Conservation (phyloP, 345 rosid species). For the Gossypium bickii region DNA sequence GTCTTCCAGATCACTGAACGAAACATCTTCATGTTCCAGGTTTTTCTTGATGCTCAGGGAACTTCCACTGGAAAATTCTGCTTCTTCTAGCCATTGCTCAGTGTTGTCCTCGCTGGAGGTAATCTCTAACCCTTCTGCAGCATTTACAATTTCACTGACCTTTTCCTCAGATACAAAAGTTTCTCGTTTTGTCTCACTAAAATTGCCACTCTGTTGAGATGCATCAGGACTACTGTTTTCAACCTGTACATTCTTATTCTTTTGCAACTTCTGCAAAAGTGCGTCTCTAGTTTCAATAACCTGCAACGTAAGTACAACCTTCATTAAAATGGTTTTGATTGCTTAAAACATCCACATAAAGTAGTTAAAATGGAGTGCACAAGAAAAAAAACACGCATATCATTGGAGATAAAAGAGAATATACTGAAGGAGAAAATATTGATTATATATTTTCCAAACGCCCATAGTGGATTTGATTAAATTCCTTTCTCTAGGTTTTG, state of each 20-base stretch:
- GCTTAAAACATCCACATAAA: background rate
- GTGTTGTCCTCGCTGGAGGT: conserved; percentile 28
- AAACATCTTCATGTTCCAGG: conserved; percentile 38
- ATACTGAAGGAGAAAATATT: background rate
- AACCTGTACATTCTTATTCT: conserved; percentile 28
- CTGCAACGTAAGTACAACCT: conserved; percentile 28
- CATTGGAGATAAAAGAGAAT: background rate
- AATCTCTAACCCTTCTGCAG: conserved; percentile 28
- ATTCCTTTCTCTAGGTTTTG: background rate
- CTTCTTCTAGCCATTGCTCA: conserved; percentile 41
- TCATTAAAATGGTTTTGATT: conserved; percentile 1
- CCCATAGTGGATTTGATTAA: background rate
- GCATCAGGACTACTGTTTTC: conserved; percentile 19
- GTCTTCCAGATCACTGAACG: conserved; percentile 66
- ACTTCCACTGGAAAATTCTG: conserved; percentile 21
- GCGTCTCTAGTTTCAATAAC: conserved; percentile 50
- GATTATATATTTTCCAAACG: background rate
- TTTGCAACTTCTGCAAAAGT: conserved; percentile 48
- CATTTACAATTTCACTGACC: conserved; percentile 24
- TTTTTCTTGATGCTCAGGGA: conserved; percentile 24
- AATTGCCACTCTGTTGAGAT: conserved; percentile 19
- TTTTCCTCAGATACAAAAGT: conserved; percentile 12
- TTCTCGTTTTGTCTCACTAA: conserved; percentile 16
- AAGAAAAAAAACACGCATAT: background rate
- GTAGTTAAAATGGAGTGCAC: background rate